Base-by-base conservation (phyloP, 2,329 filamentous ascomycete genomes). In the Neocatenulostroma microsporum region DNA sequence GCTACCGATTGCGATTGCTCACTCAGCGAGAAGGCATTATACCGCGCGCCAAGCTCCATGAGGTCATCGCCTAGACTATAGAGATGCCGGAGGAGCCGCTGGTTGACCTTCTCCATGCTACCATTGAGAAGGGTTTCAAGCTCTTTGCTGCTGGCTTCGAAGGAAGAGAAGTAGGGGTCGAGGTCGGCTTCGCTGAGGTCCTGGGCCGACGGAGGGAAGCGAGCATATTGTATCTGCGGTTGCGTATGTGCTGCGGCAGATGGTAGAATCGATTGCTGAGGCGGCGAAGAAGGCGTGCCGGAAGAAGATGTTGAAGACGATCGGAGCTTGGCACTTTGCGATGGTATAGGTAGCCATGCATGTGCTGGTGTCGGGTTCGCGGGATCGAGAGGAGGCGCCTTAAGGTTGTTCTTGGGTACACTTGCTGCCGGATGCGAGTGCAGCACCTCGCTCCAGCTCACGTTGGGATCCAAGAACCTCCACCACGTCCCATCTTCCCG, bases 391-490 rank as follows among this genome's bases (percentile, higher is more conserved):
- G 91, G 93, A n/a, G 93, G 93, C 3, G 91, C 89, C 65, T 91
- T 94, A 53, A 96, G 72, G 45, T 89, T 82, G 40, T 88, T 88
- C 64, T 96, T 96, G 2, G 93, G 91, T 39, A 98, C 84, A 14
- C 84, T 93, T 4, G 86, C 76, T 23, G 94, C 80, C 1, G 91
- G 91, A 50, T 91, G 84, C 3, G 89, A 89, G 61, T 93, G 81
- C 5, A 98, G 67, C n/a, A 98, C 88, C 63, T 98, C 91, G 57
- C 76, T 57, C 91, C 91, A 98, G 75, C 91, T 96, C 17, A 89
- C 88, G 59, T 98, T 96, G 9, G 93, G 91, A 58, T 98, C 91
- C 21, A 98, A 72, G 57, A 98, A 98, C 49, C 87, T 82, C 88
- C 89, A 95, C 79, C 88, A 94, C 18, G 98, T 88, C 3, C 89